Evolutionary conservation across 192 early-diverging fungal genomes (phyloP).

Genomic region (Dispira simplex): DNA sequence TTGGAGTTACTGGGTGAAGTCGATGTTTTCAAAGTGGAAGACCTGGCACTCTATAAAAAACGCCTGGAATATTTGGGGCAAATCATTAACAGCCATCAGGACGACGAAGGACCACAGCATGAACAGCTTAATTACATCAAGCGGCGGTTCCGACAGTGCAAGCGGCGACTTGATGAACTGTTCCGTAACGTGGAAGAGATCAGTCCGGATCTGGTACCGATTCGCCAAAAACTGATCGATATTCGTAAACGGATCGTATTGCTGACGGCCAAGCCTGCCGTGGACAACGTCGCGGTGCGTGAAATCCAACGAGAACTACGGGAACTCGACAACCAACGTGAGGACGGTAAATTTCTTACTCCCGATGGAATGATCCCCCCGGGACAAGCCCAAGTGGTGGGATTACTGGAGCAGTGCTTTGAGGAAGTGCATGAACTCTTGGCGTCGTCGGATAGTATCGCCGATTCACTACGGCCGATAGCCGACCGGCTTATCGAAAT

Average conservation of each 20-base stretch:
- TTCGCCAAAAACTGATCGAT: conserved; percentile 51
- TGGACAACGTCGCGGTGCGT: conserved; percentile 17
- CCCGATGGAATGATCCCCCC: conserved; percentile 46
- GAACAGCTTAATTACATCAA: conserved; percentile 18
- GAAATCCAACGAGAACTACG: conserved; percentile 56
- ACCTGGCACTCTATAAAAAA: conserved; percentile 40
- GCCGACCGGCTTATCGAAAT: conserved; percentile 49
- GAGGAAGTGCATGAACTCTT: conserved; percentile 69
- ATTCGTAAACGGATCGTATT: conserved; percentile 41
- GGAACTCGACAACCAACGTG: conserved; percentile 59
- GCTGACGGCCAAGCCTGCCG: conserved; percentile 22
- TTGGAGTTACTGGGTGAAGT: conserved; percentile 42
- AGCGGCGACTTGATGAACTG: conserved; percentile 24
- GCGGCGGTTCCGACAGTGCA: conserved; percentile 28
- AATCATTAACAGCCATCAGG: conserved; percentile 31
- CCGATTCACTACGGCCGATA: conserved; percentile 37
- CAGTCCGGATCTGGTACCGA: conserved; percentile 52
- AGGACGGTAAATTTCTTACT: conserved; percentile 67
- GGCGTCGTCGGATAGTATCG: conserved; percentile 46
- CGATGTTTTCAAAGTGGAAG: conserved; percentile 41
- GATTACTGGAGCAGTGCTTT: conserved; percentile 64
- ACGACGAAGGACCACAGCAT: conserved; percentile 12
- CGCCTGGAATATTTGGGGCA: conserved; percentile 39
- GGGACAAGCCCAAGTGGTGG: conserved; percentile 77
- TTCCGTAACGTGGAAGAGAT: conserved; percentile 41